Evolutionary conservation across 2,329 filamentous ascomycete genomes (phyloP), one percentile per base, ranked within the genome.

Genomic region (Chalara sp.): DNA sequence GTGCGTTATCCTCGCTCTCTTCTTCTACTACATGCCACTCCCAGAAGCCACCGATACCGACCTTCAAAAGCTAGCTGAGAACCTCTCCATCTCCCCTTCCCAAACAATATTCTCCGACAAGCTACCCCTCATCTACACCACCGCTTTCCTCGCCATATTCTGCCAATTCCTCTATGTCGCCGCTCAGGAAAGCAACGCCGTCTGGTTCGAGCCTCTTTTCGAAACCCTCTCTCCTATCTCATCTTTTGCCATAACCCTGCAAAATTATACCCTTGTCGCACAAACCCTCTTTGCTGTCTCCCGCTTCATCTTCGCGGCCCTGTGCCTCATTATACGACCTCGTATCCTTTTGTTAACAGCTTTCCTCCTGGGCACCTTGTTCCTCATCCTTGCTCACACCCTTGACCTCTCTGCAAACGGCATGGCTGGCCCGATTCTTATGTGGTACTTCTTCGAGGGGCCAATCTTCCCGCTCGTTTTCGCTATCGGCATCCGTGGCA

Each of bases 391-490:
- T 5, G 68, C 73, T 4, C 72, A 77, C 32, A 67, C 74, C 2
- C 55, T 81, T 7, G 66, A 65, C 4, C 3, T 70, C 70, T 4
- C 49, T 57, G 40, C 76, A 0, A 74, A 80, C 55, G 57, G 77
- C 0, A 65, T 82, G 29, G 69, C 73, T 29, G 72, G 80, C n/a
- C 83, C 88, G 56, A 70, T 87, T 2, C 73, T 84, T 39, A 60
- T 91, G 31, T 86, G 87, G 56, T 84, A 89, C 57, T 89, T 95
- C 67, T 89, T 87, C 62, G 88, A 92, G 66, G 87, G 84, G 0
- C 88, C 89, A 47, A 80, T 89, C 59, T 95, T 88, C 74, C 89
- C 90, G 0, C 82, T 91, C 1, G 83, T 93, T 53, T 89, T 90
- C 58, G 83, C 87, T 4, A 76, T 93, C 10, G 87, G 86, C 3